Base-by-base conservation (phyloP, 164 flowering plant genomes). In the Piper longum region DNA sequence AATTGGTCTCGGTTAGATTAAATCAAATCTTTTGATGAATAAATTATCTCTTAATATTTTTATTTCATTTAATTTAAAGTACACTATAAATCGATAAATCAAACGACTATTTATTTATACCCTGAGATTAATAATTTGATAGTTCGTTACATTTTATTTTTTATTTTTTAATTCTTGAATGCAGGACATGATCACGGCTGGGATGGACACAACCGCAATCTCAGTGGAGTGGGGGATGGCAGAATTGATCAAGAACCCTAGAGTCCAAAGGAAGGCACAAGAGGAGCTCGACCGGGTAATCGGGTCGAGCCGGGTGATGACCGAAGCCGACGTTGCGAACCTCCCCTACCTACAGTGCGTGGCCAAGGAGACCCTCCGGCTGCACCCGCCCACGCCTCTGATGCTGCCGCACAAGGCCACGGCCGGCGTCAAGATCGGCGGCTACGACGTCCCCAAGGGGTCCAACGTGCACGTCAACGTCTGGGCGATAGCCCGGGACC, bases 211-310 rank as follows among this genome's bases (percentile, higher is more conserved):
- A 36, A 71, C 69, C 1, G 72, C 69, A 0, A 71, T 74, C 44
- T 71, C 77, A 11, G 69, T 71, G 16, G 77, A 74, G 18, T 74
- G 74, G 77, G 70, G 70, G 17, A 71, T 71, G 78, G 78, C 75
- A 5, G 72, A 75, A 59, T 61, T 75, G 39, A 68, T 75, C 62
- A 69, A 40, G 63, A 62, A 75, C 68, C 78, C 75, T 8, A 71
- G 75, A 39, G 75, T 72, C 40, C 70, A 75, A 61, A 60, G 60
- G 45, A 75, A 71, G 56, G 74, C 68, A 18, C 78, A 71, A 26
- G 72, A 71, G 55, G 75, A 75, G 62, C 61, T 75, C 19, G 78
- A 75, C 43, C 66, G 70, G 3, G 75, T 75, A 1, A 56, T 75
- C 16, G 70, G 73, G 16, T 16, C 63, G 3, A 66, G 71, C 2